Evolutionary conservation across 495 filamentous ascomycete genomes (phyloP), one percentile per base, ranked within the genome.

Genomic region (Xylaria nigripes): DNA sequence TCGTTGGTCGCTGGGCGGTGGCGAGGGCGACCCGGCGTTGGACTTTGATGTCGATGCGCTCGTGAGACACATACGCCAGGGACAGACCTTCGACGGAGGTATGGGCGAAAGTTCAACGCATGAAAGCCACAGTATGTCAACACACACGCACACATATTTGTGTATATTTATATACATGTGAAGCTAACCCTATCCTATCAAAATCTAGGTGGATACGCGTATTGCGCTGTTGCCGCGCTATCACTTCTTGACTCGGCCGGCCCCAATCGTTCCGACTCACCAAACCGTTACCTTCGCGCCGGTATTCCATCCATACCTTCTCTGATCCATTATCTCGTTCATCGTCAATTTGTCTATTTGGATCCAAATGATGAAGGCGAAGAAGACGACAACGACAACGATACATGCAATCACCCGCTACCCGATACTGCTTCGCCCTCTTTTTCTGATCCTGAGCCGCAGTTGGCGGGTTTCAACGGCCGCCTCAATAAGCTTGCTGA

Each of bases 51-150:
- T 90, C 5, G 76, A 83, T 19, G 71, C 69, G 18, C 68, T 95
- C 49, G 80, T 86, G 9, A 62, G 69, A 30, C 94, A 90, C 68
- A 86, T 98, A 50, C 74, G 80, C 56, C 68, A 74, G 19, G 83
- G 82, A 23, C 61, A 96, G 87, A 85, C 86, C 3, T 96, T 92
- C 62, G 92, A 97, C 66, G 88, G 90, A 10, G 94, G 94, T 27
- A 83, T 97, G 63, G 83, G 82, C 2, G 90, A 95, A 58, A 84
- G 75, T 23, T 84, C 86, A 2, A 83, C 80, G 53, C 84, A 92
- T 42, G 93, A 98, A 75, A 82, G 91, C 16, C 92, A 98, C 68
- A 86, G 89, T 92, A 77, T 47, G 81, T 62, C 13, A 22, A 22
- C 22, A 46, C 29, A n/a, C n/a, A n/a, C n/a, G n/a, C n/a, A n/a